Base-by-base conservation (phyloP, 129 eudicot species). In the Pittosporum tobira region DNA sequence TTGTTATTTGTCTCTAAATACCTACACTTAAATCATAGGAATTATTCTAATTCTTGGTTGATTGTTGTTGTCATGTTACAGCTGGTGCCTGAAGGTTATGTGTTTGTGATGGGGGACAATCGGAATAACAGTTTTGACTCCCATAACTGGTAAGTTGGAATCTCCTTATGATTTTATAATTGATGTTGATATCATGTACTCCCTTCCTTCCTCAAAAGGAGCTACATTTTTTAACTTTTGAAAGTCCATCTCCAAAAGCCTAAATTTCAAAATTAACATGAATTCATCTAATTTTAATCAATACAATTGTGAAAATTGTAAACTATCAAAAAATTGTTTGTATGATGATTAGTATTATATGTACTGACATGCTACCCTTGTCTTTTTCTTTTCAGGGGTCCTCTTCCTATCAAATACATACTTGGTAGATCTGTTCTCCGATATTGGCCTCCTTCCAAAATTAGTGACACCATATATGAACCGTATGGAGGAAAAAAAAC, bases 51-150 rank as follows among this genome's bases (percentile, higher is more conserved):
- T 1, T 12, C 23, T 1, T 34, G 23, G 55, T 40, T 65, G 47
- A 19, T 62, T 45, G 48, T 54, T 22, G 43, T 73, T 29, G 23
- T 61, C 51, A 29, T 53, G 52, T 20, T 69, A 51, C 69, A 89
- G 97, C 59, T 89, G 75, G 95, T 89, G 28, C 97, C 97, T 22
- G 88, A 89, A 40, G 97, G 93, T 28, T 82, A 69, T 60, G 97
- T 89, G 38, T 89, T 85, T 64, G 97, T 89, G 64, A 62, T 89
- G 93, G 97, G 97, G 23, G 97, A 88, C 77, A 88, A 88, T 52
- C 97, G 95, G 43, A 88, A 88, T 66, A 81, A 84, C 78, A 85
- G 97, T 69, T 82, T 70, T 37, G 97, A 89, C 77, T 89, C 97
- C 0, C 97, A 85, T 69, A 71, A 75, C 73, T 89, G 97, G 97